phyloP scores from a whole-genome alignment of 192 early-diverging fungal genomes.

The Podila minutissima region DNA sequence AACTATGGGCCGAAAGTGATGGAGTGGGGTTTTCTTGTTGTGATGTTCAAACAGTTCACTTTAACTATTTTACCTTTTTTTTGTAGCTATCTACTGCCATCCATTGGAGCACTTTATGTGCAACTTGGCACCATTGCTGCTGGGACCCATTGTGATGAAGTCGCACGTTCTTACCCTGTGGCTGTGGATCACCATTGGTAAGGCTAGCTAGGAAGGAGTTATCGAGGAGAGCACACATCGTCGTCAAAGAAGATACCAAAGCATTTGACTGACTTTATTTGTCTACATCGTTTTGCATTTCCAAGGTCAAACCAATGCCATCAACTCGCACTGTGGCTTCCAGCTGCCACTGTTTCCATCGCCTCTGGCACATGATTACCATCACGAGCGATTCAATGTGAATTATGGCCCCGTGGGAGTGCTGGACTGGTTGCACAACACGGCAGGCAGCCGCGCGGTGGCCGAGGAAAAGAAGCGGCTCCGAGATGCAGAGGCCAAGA shows the following conservation, averaged over 20 bases:
- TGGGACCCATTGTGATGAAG: slow-evolving; percentile 62
- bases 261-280: neutral
- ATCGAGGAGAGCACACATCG: neutral
- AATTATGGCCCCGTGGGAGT: slow-evolving; percentile 61
- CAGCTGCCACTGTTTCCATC: slow-evolving; percentile 79
- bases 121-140: slow-evolving; percentile 66
- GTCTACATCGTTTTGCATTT: neutral
- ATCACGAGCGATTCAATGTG: slow-evolving; percentile 73
- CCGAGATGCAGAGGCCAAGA: slow-evolving; percentile 12
- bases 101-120: slow-evolving; percentile 73
- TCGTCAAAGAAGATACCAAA: neutral
- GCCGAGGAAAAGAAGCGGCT: slow-evolving; percentile 35
- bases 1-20: neutral
- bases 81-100: slow-evolving; percentile 68
- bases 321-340: slow-evolving; percentile 81
- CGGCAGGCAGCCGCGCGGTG: slow-evolving; percentile 31
- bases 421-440: slow-evolving; percentile 45
- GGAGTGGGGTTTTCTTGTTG: neutral
- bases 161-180: slow-evolving; percentile 76
- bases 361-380: slow-evolving; percentile 76
- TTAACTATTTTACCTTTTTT: neutral
- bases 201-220: slow-evolving; percentile 5
- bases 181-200: slow-evolving; percentile 74
- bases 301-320: slow-evolving; percentile 58
- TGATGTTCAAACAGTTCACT: neutral